These are phyloP conservation scores for Thymus quinquecostatus DNA, from an alignment of 257 asterid genomes.

Conservation along the genomic window DNA sequence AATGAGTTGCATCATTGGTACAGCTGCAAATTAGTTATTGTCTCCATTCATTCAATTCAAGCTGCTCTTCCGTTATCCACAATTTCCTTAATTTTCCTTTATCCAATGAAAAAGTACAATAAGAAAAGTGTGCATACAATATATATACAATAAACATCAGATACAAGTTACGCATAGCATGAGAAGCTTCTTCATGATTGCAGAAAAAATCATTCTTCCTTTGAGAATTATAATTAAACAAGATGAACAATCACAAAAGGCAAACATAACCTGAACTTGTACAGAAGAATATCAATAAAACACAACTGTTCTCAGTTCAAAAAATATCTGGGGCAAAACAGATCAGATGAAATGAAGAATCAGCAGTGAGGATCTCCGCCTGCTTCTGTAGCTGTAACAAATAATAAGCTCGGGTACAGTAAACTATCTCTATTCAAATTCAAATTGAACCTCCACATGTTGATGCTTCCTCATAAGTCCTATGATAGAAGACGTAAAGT, in stretches of 20 bases:
- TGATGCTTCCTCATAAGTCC: slow-evolving; percentile 73
- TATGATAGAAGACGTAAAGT: slow-evolving; percentile 71
- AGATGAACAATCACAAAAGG: slow-evolving; percentile 30
- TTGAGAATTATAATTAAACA: slow-evolving; percentile 14
- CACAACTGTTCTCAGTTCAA: slow-evolving; percentile 35
- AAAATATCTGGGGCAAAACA: slow-evolving; percentile 32
- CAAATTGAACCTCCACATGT: slow-evolving; percentile 78
- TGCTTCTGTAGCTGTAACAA: slow-evolving; percentile 25
- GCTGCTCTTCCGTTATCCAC: not conserved
- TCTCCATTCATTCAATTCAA: not conserved
- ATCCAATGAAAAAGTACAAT: not conserved
- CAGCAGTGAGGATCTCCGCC: slow-evolving; percentile 28
- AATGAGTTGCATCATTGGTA: not conserved
- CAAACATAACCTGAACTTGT: slow-evolving; percentile 38
- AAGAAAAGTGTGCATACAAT: not conserved
- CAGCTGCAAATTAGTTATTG: not conserved
- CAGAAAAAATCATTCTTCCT: slow-evolving; percentile 30
- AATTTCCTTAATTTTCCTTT: slow-evolving; percentile 4
- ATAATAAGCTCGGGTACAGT: slow-evolving; percentile 25
- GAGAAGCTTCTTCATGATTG: slow-evolving; percentile 22
- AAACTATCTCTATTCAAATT: slow-evolving; percentile 60
- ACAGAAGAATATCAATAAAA: slow-evolving; percentile 32
- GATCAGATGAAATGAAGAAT: slow-evolving; percentile 29
- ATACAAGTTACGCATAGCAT: slow-evolving; percentile 3
- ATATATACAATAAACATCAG: not conserved